Evolutionary conservation across 2,329 filamentous ascomycete species (phyloP).

Genomic region (Escovopsis weberi): DNA sequence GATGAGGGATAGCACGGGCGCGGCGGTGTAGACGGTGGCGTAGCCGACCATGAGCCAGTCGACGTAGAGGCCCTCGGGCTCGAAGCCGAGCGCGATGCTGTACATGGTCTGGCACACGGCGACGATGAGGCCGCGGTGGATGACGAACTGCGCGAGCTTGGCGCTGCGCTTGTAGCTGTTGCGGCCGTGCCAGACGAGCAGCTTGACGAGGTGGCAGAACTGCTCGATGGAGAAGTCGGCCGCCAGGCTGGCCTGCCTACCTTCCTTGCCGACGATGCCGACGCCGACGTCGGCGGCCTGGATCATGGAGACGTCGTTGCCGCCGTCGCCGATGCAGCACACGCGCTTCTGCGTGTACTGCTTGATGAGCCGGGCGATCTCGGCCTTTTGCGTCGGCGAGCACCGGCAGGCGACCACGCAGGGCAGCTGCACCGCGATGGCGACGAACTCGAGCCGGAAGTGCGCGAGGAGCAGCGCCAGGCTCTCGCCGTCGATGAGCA

Average conservation of each 20-base stretch:
- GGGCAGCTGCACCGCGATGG: constrained; percentile 72
- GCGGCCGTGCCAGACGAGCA: constrained; percentile 96
- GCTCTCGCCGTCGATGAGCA: constrained; percentile 91
- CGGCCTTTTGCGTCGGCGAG: constrained; percentile 92
- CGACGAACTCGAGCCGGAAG: constrained; percentile 75
- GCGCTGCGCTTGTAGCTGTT: constrained; percentile 95
- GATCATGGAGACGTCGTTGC: constrained; percentile 98
- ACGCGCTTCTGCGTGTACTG: constrained; percentile 87
- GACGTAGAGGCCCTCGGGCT: constrained; percentile 87
- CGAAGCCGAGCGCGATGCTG: constrained; percentile 81
- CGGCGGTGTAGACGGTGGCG: constrained; percentile 88
- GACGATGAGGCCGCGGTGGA: constrained; percentile 91
- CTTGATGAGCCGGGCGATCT: constrained; percentile 81
- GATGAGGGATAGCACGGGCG: constrained; percentile 83
- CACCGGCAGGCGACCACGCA: constrained; percentile 93
- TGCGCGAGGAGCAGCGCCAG: constrained; percentile 70
- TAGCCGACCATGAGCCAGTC: constrained; percentile 97
- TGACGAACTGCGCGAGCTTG: constrained; percentile 95
- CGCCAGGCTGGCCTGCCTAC: constrained; percentile 81
- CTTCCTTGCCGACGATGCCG: constrained; percentile 96
- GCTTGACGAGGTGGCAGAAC: constrained; percentile 86
- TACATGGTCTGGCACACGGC: constrained; percentile 95
- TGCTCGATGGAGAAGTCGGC: constrained; percentile 96
- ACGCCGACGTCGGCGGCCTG: constrained; percentile 96
- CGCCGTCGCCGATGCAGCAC: constrained; percentile 94